Percentiles rank a stretch among this genome's conserved stretches.
These are phyloP conservation scores for Epichloe scottii DNA, from an alignment of 2,329 filamentous ascomycete species.

Conservation along the genomic window DNA sequence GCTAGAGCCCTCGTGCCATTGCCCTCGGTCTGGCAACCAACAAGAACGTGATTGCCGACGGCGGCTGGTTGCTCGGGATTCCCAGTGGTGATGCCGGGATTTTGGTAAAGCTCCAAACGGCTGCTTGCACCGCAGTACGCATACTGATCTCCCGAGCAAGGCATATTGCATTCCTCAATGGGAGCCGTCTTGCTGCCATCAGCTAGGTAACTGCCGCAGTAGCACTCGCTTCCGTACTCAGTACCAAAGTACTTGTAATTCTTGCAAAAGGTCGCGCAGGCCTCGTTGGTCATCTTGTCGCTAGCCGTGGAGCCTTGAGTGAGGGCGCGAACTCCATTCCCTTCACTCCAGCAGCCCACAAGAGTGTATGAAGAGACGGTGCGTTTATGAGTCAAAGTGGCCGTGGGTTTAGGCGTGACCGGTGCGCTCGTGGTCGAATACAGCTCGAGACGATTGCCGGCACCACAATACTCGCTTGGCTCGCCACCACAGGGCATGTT, in stretches of 20 bases:
- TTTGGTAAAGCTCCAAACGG: conserved; percentile 22
- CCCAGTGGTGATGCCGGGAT: conserved; percentile 13
- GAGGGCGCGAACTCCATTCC: conserved; percentile 22
- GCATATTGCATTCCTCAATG: conserved; percentile 22
- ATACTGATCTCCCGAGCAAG: conserved; percentile 19
- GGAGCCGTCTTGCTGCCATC: conserved; percentile 15
- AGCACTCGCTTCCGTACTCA: conserved; percentile 27
- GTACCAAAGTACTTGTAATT: conserved; percentile 29
- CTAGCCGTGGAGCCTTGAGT: conserved; percentile 13
- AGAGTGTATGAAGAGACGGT: conserved; percentile 18
- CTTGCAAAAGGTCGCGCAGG: conserved; percentile 22
- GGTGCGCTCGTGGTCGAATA: conserved; percentile 28
- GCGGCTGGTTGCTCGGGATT: conserved; percentile 20
- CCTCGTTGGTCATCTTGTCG: conserved; percentile 21
- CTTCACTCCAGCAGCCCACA: conserved; percentile 30
- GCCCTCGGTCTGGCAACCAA: conserved; percentile 26
- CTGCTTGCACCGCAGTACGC: conserved; percentile 20
- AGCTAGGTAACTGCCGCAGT: conserved; percentile 22
- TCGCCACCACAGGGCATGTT: conserved; percentile 30
- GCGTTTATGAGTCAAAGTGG: conserved; percentile 12
- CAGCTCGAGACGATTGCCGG: conserved; percentile 29
- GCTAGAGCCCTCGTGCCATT: conserved; percentile 21
- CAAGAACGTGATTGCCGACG: conserved; percentile 19
- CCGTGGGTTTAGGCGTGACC: conserved; percentile 16
- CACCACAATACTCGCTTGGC: conserved; percentile 28